Conservation (phyloP, 2,329 filamentous ascomycete genomes). For the Thermothelomyces thermophilus region DNA sequence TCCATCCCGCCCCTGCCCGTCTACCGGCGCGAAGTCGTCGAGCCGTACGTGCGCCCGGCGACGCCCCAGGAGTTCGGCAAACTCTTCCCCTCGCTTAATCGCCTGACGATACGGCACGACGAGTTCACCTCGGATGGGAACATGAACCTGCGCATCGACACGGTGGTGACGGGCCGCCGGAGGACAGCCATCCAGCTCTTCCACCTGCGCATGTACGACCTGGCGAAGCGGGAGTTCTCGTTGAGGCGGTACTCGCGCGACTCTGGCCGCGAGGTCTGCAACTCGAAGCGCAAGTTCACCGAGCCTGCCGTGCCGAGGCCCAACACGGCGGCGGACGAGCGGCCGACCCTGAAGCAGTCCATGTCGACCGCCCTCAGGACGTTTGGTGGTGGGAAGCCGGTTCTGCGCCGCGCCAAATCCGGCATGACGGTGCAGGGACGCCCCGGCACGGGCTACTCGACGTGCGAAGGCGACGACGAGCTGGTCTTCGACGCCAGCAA, state of each 20-base stretch:
- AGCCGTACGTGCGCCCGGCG: conserved; percentile 64
- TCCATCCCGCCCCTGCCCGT: conserved; percentile 49
- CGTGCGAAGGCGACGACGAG: conserved; percentile 31
- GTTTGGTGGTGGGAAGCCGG: conserved; percentile 33
- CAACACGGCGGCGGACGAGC: conserved; percentile 30
- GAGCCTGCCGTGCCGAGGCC: conserved; percentile 51
- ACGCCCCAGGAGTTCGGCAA: conserved; percentile 75
- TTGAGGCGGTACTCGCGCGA: conserved; percentile 86
- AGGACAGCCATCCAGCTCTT: conserved; percentile 72
- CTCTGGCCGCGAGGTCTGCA: conserved; percentile 88
- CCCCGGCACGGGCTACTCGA: conserved; percentile 33
- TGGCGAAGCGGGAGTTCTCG: conserved; percentile 80
- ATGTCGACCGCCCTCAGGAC: conserved; percentile 45
- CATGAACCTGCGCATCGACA: conserved; percentile 91
- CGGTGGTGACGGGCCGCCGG: conserved; percentile 58
- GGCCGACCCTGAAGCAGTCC: conserved; percentile 40
- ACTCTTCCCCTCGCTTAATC: conserved; percentile 78
- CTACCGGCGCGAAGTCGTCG: conserved; percentile 55
- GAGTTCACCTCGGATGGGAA: conserved; percentile 87
- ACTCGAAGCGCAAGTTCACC: conserved; percentile 64
- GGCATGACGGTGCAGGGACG: conserved; percentile 27
- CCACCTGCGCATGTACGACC: conserved; percentile 90
- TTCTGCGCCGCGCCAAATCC: conserved; percentile 33
- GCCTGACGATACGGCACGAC: conserved; percentile 80
- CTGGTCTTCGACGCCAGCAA: conserved; percentile 22